Evolutionary conservation across 2,329 filamentous ascomycete species (phyloP).

Genomic region (Colletotrichum tanaceti): DNA sequence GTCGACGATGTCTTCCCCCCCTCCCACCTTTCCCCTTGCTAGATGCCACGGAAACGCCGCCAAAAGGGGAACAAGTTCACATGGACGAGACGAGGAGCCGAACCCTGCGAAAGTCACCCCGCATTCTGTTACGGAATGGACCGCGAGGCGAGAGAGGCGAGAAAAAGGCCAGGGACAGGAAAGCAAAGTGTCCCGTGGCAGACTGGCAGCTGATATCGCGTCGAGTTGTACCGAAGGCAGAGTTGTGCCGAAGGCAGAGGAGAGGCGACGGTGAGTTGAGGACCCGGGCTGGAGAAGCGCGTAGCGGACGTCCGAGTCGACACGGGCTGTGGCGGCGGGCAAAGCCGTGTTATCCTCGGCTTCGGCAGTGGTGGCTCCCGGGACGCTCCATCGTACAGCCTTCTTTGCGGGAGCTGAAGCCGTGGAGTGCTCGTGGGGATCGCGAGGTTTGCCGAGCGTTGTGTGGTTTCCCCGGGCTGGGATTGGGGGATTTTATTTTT

Average conservation of each 20-base stretch:
- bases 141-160: conserved; percentile 43
- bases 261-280: background rate
- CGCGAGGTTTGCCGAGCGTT: conserved; percentile 29
- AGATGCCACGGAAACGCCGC: background rate
- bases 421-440: conserved; percentile 35
- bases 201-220: conserved; percentile 29
- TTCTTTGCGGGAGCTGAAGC: conserved; percentile 2
- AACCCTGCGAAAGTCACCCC: conserved; percentile 8
- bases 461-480: conserved; percentile 7
- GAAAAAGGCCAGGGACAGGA: conserved; percentile 32
- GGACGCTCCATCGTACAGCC: conserved; percentile 16
- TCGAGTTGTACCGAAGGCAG: conserved; percentile 28
- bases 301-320: conserved; percentile 26
- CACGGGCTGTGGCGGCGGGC: conserved; percentile 19
- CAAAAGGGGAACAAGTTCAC: conserved; percentile 14
- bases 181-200: conserved; percentile 13
- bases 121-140: conserved; percentile 5
- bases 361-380: conserved; percentile 29
- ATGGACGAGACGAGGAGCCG: background rate
- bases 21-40: background rate
- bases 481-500: conserved; percentile 4
- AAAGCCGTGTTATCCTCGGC: conserved; percentile 40
- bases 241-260: conserved; percentile 3
- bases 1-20: conserved; percentile 23
- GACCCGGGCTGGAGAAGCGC: background rate